A percentile compares a stretch with the other conserved stretches of the same genome.
phyloP scores from a whole-genome alignment of 257 asterid species.

The Plantago elongata region DNA sequence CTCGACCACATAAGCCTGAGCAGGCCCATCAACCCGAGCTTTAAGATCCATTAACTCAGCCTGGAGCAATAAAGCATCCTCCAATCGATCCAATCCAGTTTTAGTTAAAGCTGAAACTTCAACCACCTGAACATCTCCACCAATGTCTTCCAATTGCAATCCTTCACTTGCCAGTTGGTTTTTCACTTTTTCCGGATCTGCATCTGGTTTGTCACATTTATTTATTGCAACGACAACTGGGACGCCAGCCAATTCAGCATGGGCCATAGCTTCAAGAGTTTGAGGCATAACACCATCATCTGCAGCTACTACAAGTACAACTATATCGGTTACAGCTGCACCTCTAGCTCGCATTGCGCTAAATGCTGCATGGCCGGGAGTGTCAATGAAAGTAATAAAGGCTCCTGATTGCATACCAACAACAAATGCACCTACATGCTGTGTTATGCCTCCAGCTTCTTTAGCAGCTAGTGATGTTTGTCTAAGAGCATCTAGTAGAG shows the following conservation, averaged over 20 bases:
- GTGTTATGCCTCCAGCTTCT: constrained; percentile 99
- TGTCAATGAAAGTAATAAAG: constrained; percentile 86
- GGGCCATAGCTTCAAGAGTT: constrained; percentile 92
- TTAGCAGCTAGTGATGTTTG: constrained; percentile 83
- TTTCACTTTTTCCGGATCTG: constrained; percentile 80
- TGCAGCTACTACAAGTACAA: constrained; percentile 96
- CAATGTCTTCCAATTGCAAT: constrained; percentile 79
- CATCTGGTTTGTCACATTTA: constrained; percentile 82
- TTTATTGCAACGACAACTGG: constrained; percentile 87
- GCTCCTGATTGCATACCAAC: constrained; percentile 94
- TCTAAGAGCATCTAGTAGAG: constrained; percentile 87
- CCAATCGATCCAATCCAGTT: constrained; percentile 73
- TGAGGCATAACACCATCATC: constrained; percentile 99
- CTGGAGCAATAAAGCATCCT: constrained; percentile 90
- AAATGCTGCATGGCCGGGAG: constrained; percentile 99
- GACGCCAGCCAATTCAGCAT: constrained; percentile 78
- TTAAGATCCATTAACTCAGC: constrained; percentile 91
- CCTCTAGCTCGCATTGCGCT: constrained; percentile 98
- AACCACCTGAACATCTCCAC: constrained; percentile 95
- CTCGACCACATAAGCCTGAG: constrained; percentile 98
- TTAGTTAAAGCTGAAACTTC: constrained; percentile 81
- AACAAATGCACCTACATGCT: constrained; percentile 93
- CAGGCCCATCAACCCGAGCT: constrained; percentile 83
- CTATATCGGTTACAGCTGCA: constrained; percentile 91
- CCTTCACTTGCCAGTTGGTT: constrained; percentile 85